These are phyloP conservation scores for Podospora sp. DNA, from an alignment of 495 filamentous ascomycete species.

Conservation along the genomic window DNA sequence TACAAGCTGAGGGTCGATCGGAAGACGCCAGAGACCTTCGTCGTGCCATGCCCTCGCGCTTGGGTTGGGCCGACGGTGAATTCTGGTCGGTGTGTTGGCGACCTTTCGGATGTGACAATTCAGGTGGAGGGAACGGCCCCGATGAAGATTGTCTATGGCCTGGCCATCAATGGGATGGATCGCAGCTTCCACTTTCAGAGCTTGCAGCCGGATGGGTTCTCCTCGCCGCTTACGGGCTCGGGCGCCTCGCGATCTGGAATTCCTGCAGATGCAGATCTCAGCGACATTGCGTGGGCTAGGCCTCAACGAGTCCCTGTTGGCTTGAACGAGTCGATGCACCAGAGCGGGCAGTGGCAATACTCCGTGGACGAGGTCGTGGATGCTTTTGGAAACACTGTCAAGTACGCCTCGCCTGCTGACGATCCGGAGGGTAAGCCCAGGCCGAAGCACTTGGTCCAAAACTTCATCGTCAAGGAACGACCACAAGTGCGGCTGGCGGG, in stretches of 20 bases:
- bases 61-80: constrained; percentile 63
- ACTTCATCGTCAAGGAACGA: constrained; percentile 83
- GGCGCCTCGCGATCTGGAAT: constrained; percentile 52
- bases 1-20: constrained; percentile 89
- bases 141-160: constrained; percentile 88
- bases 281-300: constrained; percentile 79
- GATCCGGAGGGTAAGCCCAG: constrained; percentile 65
- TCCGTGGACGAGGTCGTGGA: constrained; percentile 89
- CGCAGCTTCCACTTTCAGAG: constrained; percentile 81
- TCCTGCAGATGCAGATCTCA: constrained; percentile 56
- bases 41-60: constrained; percentile 82
- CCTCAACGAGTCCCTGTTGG: constrained; percentile 72
- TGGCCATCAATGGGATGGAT: constrained; percentile 74
- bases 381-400: constrained; percentile 82
- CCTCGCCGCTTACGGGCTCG: constrained; percentile 67
- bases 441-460: constrained; percentile 67
- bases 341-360: constrained; percentile 81
- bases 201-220: constrained; percentile 84
- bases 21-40: constrained; percentile 70
- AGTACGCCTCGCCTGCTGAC: constrained; percentile 68
- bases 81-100: constrained; percentile 73
- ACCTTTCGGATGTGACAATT: constrained; percentile 80
- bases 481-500: constrained; percentile 69
- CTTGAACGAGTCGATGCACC: constrained; percentile 82
- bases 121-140: constrained; percentile 87